Evolutionary conservation across 2,329 filamentous ascomycete genomes (phyloP).

Genomic region (Sporothrix schenckii): DNA sequence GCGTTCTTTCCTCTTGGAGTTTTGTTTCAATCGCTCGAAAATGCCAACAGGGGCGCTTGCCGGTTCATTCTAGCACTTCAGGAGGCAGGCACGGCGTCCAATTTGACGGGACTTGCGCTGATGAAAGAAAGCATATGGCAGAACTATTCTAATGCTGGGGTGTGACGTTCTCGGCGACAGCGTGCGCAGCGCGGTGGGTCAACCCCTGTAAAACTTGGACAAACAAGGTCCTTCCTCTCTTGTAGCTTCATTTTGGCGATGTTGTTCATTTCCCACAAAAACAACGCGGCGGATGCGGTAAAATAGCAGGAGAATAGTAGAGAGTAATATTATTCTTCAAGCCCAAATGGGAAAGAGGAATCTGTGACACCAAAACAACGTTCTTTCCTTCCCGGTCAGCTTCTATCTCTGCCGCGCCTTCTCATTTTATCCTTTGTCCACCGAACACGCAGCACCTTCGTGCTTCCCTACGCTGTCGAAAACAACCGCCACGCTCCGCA

Average conservation of each 20-base stretch:
- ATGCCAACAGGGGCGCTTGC: conserved; percentile 13
- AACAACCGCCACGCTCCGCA: background rate
- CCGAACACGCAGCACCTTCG: background rate
- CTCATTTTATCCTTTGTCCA: conserved; percentile 19
- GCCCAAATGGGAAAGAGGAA: conserved; percentile 11
- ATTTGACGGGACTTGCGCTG: background rate
- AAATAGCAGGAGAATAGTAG: conserved; percentile 18
- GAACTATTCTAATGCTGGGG: conserved; percentile 13
- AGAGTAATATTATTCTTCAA: conserved; percentile 16
- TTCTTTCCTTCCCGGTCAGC: background rate
- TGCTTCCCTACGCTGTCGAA: background rate
- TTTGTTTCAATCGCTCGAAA: conserved; percentile 19
- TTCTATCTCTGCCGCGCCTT: conserved; percentile 20
- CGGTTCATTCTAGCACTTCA: background rate
- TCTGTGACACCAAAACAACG: background rate
- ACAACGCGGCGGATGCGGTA: conserved; percentile 23
- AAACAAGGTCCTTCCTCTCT: conserved; percentile 24
- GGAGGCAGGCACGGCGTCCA: background rate
- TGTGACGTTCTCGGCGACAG: conserved; percentile 10
- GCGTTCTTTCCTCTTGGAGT: conserved; percentile 11
- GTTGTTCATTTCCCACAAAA: conserved; percentile 31
- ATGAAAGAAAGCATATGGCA: background rate
- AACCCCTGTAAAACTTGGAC: conserved; percentile 25
- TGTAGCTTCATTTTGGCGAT: conserved; percentile 30
- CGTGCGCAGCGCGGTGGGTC: conserved; percentile 17